Base-by-base conservation (phyloP, 768 basidiomycete genomes). In the Aureoboletus auriporus region DNA sequence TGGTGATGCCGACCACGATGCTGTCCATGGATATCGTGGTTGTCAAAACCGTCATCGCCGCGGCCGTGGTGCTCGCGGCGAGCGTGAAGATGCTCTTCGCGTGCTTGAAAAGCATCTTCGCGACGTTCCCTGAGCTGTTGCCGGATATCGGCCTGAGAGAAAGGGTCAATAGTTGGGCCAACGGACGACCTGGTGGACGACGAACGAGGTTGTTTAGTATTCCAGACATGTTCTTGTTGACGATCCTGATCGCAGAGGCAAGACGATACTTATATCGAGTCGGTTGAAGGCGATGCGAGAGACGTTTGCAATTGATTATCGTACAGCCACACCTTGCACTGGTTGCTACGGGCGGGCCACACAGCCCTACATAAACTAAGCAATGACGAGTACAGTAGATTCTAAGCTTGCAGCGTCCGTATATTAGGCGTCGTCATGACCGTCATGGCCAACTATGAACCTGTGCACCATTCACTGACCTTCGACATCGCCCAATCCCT, bases 401-500 rank as follows among this genome's bases (percentile, higher is more conserved):
- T 23, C 20, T 23, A 23, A 23, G 4, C 20, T 23, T 23, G 20
- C 20, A 23, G 20, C 20, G 20, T 23, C 20, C 20, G 20, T 23
- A 23, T 23, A 23, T 23, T 23, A 23, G 12, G 30, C 30, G 33
- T 33, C 33, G 13, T 33, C 33, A 11, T 12, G 33, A 33, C 13
- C 10, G 33, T 33, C 20, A 16, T 23, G 20, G 20, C 20, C 20
- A 23, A 23, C 41, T 47, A 5, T 51, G 16, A 34, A 27, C 34
- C 27, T 50, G 46, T n/a, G 26, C 46, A 9, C 55, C 52, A 28
- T 56, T 57, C 35, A 33, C 13, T 31, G 8, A 35, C 44, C 44
- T 51, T 37, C 55, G 57, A 42, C 68, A 55, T 30, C 64, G 68
- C 17, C 93, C 93, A 56, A 96, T 78, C 13, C 90, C 86, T 83